These are phyloP conservation scores for Calocybe cyanea DNA, from an alignment of 768 basidiomycete species.

Conservation along the genomic window DNA sequence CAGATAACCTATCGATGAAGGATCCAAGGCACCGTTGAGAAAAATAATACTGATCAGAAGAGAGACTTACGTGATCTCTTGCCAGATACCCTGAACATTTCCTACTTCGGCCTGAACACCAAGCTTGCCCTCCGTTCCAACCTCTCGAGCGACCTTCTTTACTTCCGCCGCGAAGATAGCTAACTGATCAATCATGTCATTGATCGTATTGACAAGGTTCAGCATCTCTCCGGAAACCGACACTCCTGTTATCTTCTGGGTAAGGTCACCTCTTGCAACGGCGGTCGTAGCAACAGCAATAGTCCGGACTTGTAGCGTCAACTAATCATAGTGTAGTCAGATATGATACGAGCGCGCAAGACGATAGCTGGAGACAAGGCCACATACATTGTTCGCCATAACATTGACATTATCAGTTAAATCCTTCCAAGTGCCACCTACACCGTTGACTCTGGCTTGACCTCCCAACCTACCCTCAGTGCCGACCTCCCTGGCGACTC, in stretches of 20 bases:
- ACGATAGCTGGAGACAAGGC: neutral
- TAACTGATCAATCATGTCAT: conserved; percentile 69
- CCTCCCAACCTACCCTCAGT: conserved; percentile 95
- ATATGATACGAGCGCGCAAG: no score
- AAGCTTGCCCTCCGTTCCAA: conserved; percentile 97
- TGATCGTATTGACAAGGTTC: conserved; percentile 96
- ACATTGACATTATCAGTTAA: conserved; percentile 94
- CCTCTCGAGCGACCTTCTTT: conserved; percentile 95
- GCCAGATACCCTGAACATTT: conserved; percentile 97
- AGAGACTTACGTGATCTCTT: conserved; percentile 86
- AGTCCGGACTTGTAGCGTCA: conserved; percentile 90
- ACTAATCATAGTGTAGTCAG: conserved; percentile 46
- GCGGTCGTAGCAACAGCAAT: conserved; percentile 94
- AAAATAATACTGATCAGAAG: neutral
- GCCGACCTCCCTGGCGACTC: conserved; percentile 95
- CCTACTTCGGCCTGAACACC: conserved; percentile 97
- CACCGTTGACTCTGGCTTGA: conserved; percentile 89
- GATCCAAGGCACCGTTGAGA: neutral
- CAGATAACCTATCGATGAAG: conserved; percentile 72
- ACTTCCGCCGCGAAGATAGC: conserved; percentile 60
- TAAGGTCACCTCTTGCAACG: conserved; percentile 91
- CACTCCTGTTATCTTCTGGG: conserved; percentile 89
- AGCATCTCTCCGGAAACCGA: conserved; percentile 95
- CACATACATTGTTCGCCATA: conserved; percentile 86
- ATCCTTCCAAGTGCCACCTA: conserved; percentile 97